Evolutionary conservation across 768 basidiomycete genomes (phyloP), one percentile per base, ranked within the genome.

Genomic region (Wakefieldia striispora): DNA sequence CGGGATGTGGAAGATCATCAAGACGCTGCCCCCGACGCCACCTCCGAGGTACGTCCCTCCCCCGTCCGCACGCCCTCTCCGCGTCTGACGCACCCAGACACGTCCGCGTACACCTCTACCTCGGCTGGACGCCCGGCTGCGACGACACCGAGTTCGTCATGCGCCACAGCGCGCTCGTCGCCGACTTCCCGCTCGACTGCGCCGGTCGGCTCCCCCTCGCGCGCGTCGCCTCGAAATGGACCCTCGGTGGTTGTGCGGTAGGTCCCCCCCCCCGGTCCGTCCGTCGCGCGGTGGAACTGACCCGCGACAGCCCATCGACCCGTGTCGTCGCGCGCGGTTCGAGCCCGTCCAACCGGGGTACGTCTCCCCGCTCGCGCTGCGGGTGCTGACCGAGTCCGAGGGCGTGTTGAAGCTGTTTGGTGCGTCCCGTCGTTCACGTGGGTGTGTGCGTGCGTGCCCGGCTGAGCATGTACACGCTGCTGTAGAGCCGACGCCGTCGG

Each of bases 61-160:
- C 1, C 26, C 26, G 26, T 26, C 26, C 8, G 3, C 6, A 26
- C 12, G 12, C 0, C 20, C 13, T 12, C 3, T 10, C 2, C 9
- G 23, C 44, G 3, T 35, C 38, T 17, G n/a, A 16, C 12, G n/a
- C n/a, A 13, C 19, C 24, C 37, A 63, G 62, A 49, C 66, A 69
- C 37, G 57, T 68, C 43, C 66, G 66, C 29, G 68, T 67, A 6
- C 66, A 68, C 19, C 43, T 67, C n/a, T 67, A 64, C 34, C 40
- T 61, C 19, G 65, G 56, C 5, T 67, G 67, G 67, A 24, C 43
- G 7, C 61, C 53, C 0, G 67, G 65, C 16, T 56, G 53, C 21
- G 65, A 67, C 38, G 65, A 67, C n/a, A 59, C 49, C 21, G 63
- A 67, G 17, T 61, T 63, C 27, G 46, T 63, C 4, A 63, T 62